These are phyloP conservation scores for Pichia kudriavzevii DNA, from an alignment of 1,139 yeast genomes.

Conservation along the genomic window DNA sequence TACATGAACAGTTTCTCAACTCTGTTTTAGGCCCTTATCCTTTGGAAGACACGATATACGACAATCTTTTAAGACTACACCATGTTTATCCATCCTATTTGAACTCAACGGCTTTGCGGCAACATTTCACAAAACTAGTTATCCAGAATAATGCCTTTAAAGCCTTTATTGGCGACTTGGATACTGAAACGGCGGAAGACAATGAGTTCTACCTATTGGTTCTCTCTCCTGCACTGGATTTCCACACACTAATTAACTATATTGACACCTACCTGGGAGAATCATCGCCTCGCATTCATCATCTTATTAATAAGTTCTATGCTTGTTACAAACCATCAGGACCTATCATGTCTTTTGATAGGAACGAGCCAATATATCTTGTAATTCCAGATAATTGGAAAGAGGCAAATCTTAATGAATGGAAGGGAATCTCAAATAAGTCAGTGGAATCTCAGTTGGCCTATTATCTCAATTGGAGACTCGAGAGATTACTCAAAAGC, in stretches of 20 bases:
- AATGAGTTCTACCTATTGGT: slow-evolving; percentile 6
- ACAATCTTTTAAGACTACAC: slow-evolving; percentile 18
- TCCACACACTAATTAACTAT: slow-evolving; percentile 3
- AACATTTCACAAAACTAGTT: slow-evolving; percentile 2
- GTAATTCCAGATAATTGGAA: slow-evolving; percentile 22
- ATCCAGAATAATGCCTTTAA: slow-evolving; percentile 1
- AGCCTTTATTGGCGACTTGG: slow-evolving; percentile 5
- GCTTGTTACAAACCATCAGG: background rate
- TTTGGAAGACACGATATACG: slow-evolving; percentile 14
- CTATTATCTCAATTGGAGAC: no score
- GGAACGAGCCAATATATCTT: slow-evolving; percentile 9
- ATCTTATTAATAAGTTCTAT: slow-evolving; percentile 7
- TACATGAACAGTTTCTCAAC: slow-evolving; percentile 18
- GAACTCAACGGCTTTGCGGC: background rate
- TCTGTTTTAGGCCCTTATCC: slow-evolving; percentile 8
- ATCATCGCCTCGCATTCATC: slow-evolving; percentile 11
- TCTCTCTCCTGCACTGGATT: slow-evolving; percentile 9
- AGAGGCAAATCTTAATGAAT: slow-evolving; percentile 11
- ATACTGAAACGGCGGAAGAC: no score
- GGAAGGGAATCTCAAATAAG: slow-evolving; percentile 18
- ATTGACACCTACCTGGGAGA: slow-evolving; percentile 7
- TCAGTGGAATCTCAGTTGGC: slow-evolving; percentile 16
- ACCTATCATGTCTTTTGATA: background rate
- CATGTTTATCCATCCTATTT: slow-evolving; percentile 24
- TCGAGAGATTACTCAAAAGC: no score